Base-by-base conservation (phyloP, 23 red algal genomes). In the Gracilaria gracilis region DNA sequence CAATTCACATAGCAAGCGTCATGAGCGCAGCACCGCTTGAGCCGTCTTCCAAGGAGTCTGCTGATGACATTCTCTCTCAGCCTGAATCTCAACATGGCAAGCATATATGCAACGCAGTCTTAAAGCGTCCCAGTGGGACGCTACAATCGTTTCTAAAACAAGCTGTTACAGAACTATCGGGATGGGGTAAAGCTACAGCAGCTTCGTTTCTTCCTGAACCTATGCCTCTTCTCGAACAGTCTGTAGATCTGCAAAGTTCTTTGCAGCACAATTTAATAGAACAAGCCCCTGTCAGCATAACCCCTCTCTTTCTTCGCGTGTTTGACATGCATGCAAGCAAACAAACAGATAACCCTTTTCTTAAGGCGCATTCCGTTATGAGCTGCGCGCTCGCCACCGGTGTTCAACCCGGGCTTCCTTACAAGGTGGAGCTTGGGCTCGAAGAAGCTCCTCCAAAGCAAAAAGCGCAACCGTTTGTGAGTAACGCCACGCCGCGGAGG, bases 41-140 rank as follows among this genome's bases (percentile, higher is more conserved):
- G 25, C 42, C 72, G 38, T 33, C 72, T 25, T 31, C 39, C 72
- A 27, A 77, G 36, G 9, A 77, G 23, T 17, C 39, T 77, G 72
- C 46, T 8, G 46, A 51, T 21, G 42, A 77, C 72, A 50, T 77
- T 17, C 1, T 50, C 46, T 77, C 72, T 46, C 72, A 50, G 72
- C 72, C 72, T 77, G 72, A 77, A 51, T 77, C 72, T 34, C 72
- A 77, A 77, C 72, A 77, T 49, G 72, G 72, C 72, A 77, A 77
- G 17, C 72, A 50, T 28, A 77, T 77, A 46, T 50, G 4, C 39
- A 31, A 77, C 39, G 38, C 72, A 13, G 72, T 51, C 40, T 50
- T 77, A 31, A 46, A 48, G 4, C 72, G 38, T 42, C 39, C 72
- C 38, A 77, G 42, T 51, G 72, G 15, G 23, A 4, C 32, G 38